Evolutionary conservation across 768 basidiomycete genomes (phyloP), one percentile per base, ranked within the genome.

Genomic region (Termitomyces eurrhizus): DNA sequence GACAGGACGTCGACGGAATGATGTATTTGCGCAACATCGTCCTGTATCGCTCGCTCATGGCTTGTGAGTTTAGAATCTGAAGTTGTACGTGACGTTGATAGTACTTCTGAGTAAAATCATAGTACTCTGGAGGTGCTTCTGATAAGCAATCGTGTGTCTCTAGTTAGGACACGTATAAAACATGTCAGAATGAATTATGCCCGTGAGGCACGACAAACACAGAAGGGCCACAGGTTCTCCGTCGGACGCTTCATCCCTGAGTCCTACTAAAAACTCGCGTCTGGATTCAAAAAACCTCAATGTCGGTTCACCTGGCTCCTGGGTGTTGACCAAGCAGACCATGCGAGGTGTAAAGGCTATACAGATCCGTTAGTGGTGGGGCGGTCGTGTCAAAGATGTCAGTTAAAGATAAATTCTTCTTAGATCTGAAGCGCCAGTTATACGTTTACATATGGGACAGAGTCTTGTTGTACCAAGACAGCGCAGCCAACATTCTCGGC

Each of bases 381-480:
- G 16, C 18, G 39, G 26, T 11, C 52, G 24, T 41, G 26, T n/a
- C 1, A 6, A n/a, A 42, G 26, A 55, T 2, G 41, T 26, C 39
- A 42, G 56, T 73, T 67, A 91, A 64, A 93, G 73, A 74, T 92
- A 93, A 57, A 93, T 79, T 64, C 89, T 79, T 56, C 91, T 81
- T 66, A 93, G 72, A 64, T 92, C 90, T n/a, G 79, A 76, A 8
- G 89, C 89, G 2, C 80, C 78, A 32, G 91, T 93, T 58, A 93
- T 93, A 53, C 92, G 83, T 72, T 93, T 92, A 78, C 91, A 93
- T 64, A 93, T 92, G 0, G 91, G 91, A 69, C 91, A 93, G 16
- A 93, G 79, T 68, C 87, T 90, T 7, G 90, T 92, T 12, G 89
- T 84, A 24, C 88, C 89, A 46, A 93, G 78, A 70, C 92, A 92